Evolutionary conservation across 169 alveolate genomes (phyloP).

Genomic region (Perkinsus chesapeaki): DNA sequence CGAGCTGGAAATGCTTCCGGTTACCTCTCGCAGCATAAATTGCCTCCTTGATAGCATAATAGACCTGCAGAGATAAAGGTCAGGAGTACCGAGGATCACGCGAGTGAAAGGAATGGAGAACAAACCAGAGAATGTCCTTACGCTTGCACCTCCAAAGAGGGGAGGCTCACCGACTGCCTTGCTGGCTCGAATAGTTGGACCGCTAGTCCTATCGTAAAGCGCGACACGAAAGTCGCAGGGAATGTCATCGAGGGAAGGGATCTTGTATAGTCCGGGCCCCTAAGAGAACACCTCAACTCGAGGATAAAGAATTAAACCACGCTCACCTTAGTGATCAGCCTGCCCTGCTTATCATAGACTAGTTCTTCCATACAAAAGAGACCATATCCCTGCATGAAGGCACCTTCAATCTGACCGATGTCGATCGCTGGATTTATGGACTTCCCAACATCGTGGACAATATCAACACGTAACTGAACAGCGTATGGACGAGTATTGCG

Average conservation of each 20-base stretch:
- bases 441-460: conserved; percentile 27
- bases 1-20: background rate
- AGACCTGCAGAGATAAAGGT: background rate
- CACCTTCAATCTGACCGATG: conserved; percentile 38
- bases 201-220: background rate
- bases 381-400: conserved; percentile 35
- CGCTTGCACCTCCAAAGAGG: background rate
- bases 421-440: conserved; percentile 28
- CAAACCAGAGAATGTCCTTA: background rate
- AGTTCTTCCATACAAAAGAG: conserved; percentile 18
- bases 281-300: background rate
- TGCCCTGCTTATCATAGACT: background rate
- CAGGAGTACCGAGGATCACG: background rate
- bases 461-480: conserved; percentile 14
- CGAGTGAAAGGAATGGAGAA: background rate
- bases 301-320: background rate
- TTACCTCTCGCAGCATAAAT: background rate
- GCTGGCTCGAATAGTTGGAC: background rate
- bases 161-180: conserved; percentile 12
- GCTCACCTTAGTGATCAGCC: background rate
- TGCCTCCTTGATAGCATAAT: background rate
- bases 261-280: conserved; percentile 3
- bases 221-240: background rate
- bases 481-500: background rate
- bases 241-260: background rate